Evolutionary conservation across 2,329 filamentous ascomycete species (phyloP), one percentile per base, ranked within the genome.

Genomic region (Claviceps digitariae): DNA sequence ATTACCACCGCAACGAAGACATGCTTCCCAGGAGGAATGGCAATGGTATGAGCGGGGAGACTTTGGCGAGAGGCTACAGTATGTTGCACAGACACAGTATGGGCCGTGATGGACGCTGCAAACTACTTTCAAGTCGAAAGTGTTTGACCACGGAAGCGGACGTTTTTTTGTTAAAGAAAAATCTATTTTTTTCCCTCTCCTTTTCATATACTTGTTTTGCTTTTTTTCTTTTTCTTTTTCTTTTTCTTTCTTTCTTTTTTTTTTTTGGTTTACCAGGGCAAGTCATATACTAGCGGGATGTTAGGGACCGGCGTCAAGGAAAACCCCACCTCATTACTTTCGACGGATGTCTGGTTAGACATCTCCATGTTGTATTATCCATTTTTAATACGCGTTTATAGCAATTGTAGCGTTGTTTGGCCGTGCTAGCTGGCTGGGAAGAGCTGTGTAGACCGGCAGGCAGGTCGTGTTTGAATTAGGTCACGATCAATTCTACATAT

Each of bases 21-120:
- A 51, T 47, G 46, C 57, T 51, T 51, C 51, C 45, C 58, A 58
- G 31, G 60, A 62, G 12, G 62, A 59, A 7, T 67, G 68, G 68
- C 63, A 68, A 48, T 67, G 67, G 63, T 61, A 66, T 51, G 62
- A 63, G 54, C 63, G 60, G 41, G 67, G 69, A 52, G 65, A 66
- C 23, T 65, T 67, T 52, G 61, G 60, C 27, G 58, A 64, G 48
- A 59, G 56, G 40, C 58, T 56, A 49, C 54, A 57, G 13, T 57
- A 60, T 54, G 55, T 60, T 43, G 58, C 57, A 34, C 58, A 60
- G 58, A 59, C 59, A 49, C 57, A 64, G 62, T 66, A 67, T 62
- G 64, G 66, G 62, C 62, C 63, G 27, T 56, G 53, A 58, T 44
- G 44, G 2, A 34, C 10, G 36, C 21, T 46, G 20, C 10, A 15